Base-by-base conservation (phyloP, 148 eudicot genomes). In the Fallopia convolvulus region DNA sequence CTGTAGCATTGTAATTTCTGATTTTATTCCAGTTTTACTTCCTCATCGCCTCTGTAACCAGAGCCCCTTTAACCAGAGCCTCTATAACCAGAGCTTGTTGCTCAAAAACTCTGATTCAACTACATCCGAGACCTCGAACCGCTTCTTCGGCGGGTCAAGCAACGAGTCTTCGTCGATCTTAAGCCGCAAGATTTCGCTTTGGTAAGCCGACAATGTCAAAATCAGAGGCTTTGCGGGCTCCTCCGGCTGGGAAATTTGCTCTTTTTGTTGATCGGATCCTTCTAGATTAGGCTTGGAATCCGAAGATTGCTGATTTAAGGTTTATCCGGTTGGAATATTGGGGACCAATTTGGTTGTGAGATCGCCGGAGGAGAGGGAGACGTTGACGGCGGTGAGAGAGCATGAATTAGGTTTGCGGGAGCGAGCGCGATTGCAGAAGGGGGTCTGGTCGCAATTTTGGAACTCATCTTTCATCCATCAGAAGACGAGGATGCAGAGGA, bases 391-490 rank as follows among this genome's bases (percentile, higher is more conserved):
- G 68, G 79, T 75, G 32, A 93, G 77, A 32, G 83, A 46, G 74
- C 84, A 93, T 4, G 81, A 82, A 58, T 87, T 86, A 70, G 97
- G 93, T 77, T 91, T 84, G 14, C 93, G 85, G 71, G 94, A 88
- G 30, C 98, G 90, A 65, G 99, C 94, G 12, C 89, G 84, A 53
- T 85, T 86, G 89, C 99, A 96, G 84, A 96, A 96, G 63, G 99
- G 99, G 80, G 99, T 90, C 84, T 96, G 94, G 76, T 93, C 87
- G 79, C 99, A 96, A 81, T 80, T 90, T 23, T 95, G 83, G 81
- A 96, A 96, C 78, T 96, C 98, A 0, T 96, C 99, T 53, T 82
- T 91, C 77, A 93, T 96, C 99, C 99, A 93, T 15, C 94, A 88
- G 14, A 81, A 81, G 65, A 85, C 93, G 0, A 80, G 74, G 81